Evolutionary conservation across 495 filamentous ascomycete genomes (phyloP), one percentile per base, ranked within the genome.

Genomic region (Daldinia decipiens): DNA sequence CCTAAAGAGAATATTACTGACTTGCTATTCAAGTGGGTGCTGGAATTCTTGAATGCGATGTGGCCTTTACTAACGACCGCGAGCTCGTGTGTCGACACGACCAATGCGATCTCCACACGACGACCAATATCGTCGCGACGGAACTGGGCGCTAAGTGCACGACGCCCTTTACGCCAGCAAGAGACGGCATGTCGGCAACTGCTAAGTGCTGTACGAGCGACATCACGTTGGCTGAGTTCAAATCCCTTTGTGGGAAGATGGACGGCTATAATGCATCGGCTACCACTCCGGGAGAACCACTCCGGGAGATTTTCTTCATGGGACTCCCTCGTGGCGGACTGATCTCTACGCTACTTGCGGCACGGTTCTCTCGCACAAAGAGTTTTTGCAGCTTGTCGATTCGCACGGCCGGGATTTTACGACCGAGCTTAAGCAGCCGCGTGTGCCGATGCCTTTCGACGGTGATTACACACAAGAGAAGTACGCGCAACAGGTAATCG

Each of bases 141-240:
- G 80, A 84, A 5, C 82, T 90, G 17, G 84, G 83, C 12, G 79
- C 81, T 32, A 90, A 90, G 69, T 90, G 88, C 79, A 87, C 85
- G n/a, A 76, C 74, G 6, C 87, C 87, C 1, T 90, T 90, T 76
- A 76, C 74, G 27, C 85, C 87, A 8, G 85, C 85, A 17, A 19
- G 47, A 0, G 66, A 77, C 43, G 78, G 78, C 26, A 70, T 62
- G 5, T 45, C 75, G 0, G 87, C 87, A 0, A 80, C 70, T 0
- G 87, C 87, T 4, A 82, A 79, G 9, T 89, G 88, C 82, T 90
- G 88, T 82, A 90, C 88, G 2, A 84, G 81, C 47, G 88, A 90
- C 69, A 87, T 90, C 74, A 88, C 88, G 1, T 73, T 84, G 32
- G 82, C 80, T 32, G 87, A 90, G 67, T 86, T 87, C 81, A 84